Conservation (phyloP, 2,329 filamentous ascomycete species). For the Colletotrichum viniferum region DNA sequence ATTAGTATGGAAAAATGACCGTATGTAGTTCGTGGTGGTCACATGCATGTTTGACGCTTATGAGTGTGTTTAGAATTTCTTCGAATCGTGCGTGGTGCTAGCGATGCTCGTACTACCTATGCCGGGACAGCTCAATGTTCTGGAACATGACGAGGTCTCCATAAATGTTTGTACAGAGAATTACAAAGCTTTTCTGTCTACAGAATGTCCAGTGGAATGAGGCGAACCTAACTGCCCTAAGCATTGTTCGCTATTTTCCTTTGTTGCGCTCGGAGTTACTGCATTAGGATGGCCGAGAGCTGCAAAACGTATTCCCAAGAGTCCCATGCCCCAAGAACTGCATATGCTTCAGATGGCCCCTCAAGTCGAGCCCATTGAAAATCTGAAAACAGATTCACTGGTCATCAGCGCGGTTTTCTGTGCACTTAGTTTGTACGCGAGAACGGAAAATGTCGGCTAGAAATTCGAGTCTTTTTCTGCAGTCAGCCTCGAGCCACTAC, state of each 20-base stretch:
- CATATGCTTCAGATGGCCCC: not conserved
- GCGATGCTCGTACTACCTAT: not conserved
- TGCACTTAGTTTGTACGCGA: not conserved
- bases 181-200: not conserved
- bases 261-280: not conserved
- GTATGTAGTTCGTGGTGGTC: not conserved
- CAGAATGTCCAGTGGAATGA: not conserved
- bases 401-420: not conserved
- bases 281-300: not conserved
- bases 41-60: not conserved
- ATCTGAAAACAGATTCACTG: not conserved
- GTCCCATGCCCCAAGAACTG: not conserved
- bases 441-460: not conserved
- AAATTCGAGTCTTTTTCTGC: not conserved
- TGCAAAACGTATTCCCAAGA: not conserved
- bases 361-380: not conserved
- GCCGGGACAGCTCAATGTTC: not conserved
- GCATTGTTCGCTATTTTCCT: not conserved
- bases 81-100: not conserved
- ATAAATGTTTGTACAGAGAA: not conserved
- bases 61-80: not conserved
- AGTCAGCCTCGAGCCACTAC: not conserved
- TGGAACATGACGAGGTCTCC: not conserved
- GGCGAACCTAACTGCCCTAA: not conserved
- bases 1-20: not conserved